These are phyloP conservation scores for Alternaria triticimaculans DNA, from an alignment of 2,329 filamentous ascomycete genomes.

Conservation along the genomic window DNA sequence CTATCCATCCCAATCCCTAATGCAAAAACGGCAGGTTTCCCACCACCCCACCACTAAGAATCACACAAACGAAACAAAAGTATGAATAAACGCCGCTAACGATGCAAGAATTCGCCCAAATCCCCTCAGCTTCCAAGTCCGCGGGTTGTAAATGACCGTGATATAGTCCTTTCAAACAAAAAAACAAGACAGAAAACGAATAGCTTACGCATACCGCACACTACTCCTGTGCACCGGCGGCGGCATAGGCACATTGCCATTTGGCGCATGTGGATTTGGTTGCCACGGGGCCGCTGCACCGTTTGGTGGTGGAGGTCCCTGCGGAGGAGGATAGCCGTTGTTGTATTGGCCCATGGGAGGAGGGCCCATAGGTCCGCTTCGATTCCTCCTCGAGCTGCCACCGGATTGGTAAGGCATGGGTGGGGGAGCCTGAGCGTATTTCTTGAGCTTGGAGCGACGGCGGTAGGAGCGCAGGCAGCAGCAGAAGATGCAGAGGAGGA, in stretches of 20 bases:
- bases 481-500: conserved; percentile 68
- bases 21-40: not conserved
- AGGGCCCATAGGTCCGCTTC: not conserved
- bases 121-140: not conserved
- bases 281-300: not conserved
- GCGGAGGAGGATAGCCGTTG: conserved; percentile 2
- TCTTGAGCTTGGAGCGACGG: conserved; percentile 30
- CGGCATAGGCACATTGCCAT: conserved; percentile 13
- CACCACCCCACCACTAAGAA: not conserved
- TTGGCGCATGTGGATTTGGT: conserved; percentile 2
- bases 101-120: conserved; percentile 2
- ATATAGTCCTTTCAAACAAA: not conserved
- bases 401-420: conserved; percentile 9
- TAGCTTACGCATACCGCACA: conserved; percentile 24
- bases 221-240: conserved; percentile 21
- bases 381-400: not conserved
- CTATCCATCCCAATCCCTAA: not conserved
- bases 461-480: conserved; percentile 67
- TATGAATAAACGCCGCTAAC: conserved; percentile 7
- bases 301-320: conserved; percentile 1
- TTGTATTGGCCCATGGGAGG: conserved; percentile 10
- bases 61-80: not conserved
- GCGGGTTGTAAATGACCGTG: conserved; percentile 5
- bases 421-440: conserved; percentile 23
- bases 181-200: not conserved